phyloP scores from a whole-genome alignment of 2,329 filamentous ascomycete genomes.

The Metarhizium album region DNA sequence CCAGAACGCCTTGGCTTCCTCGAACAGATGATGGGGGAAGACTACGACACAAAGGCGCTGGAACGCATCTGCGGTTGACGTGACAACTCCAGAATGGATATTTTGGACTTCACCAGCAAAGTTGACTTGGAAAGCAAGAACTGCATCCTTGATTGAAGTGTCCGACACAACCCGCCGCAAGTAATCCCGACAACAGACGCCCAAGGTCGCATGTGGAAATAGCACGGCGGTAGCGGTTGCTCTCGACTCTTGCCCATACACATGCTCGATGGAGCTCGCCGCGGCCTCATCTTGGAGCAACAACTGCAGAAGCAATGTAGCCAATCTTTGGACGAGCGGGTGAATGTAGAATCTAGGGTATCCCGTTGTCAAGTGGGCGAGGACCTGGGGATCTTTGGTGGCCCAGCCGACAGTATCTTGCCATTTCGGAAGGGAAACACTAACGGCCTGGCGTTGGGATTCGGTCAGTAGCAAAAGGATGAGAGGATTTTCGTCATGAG shows the following conservation, averaged over 20 bases:
- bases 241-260: neutral
- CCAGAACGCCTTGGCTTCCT: constrained; percentile 19
- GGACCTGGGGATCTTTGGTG: constrained; percentile 10
- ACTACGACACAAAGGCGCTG: constrained; percentile 10
- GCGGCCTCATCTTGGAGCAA: neutral
- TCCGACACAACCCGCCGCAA: constrained; percentile 5
- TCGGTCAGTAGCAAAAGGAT: neutral
- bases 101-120: constrained; percentile 7
- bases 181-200: constrained; percentile 10
- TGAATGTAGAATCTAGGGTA: constrained; percentile 20
- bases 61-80: neutral
- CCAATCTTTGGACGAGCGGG: constrained; percentile 13
- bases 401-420: constrained; percentile 16
- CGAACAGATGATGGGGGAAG: constrained; percentile 8
- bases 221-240: constrained; percentile 4
- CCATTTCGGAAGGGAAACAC: constrained; percentile 21
- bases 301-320: constrained; percentile 8
- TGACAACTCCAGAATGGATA: neutral
- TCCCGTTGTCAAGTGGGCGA: constrained; percentile 14
- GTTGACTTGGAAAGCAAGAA: constrained; percentile 2
- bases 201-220: constrained; percentile 9
- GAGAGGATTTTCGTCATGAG: neutral
- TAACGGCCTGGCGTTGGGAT: constrained; percentile 14
- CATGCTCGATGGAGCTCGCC: neutral
- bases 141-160: neutral